Evolutionary conservation across 2,329 filamentous ascomycete genomes (phyloP), one percentile per base, ranked within the genome.

Genomic region (Alternaria dauci): DNA sequence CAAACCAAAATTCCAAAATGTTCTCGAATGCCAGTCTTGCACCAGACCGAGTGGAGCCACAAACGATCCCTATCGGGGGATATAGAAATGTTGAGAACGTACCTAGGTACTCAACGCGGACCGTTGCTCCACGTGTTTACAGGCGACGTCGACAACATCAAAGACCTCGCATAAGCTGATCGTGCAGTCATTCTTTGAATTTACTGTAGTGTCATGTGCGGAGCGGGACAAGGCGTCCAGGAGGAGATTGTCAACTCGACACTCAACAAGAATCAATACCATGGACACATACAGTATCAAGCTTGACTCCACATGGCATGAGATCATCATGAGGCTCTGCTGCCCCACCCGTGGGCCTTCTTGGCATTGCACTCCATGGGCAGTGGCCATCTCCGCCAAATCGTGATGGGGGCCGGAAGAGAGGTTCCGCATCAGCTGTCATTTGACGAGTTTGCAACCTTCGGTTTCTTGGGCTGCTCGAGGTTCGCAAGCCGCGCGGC

Each of bases 321-420:
- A 62, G 57, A 55, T 62, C 58, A 61, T 55, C 48, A 57, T 63
- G 61, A 61, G 61, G 61, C 61, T 63, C 61, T 63, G 61, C 58
- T 53, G 55, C 46, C 23, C 56, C 56, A 59, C 56, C 50, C 16
- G 30, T 52, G 32, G 14, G 12, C 16, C 5, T 16, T 38, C 34
- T 38, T 38, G 32, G 28, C 32, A 14, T 36, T 14, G 14, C 32
- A 14, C 32, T 36, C 32, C 32, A 36, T 36, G 32, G 32, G 32
- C 32, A 36, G 32, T 36, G 32, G 32, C 32, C 12, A 16, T 36
- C 12, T 36, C 32, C 32, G 32, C 32, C 32, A 36, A 36, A 14
- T 36, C 32, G 34, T 16, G 34, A 38, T 38, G 14, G 7, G 44
- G 25, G 47, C 42, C 43, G 56, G 56, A 54, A 48, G 56, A 43